These are phyloP conservation scores for Patellifolia procumbens DNA, from an alignment of 179 eudicot genomes.

Conservation along the genomic window DNA sequence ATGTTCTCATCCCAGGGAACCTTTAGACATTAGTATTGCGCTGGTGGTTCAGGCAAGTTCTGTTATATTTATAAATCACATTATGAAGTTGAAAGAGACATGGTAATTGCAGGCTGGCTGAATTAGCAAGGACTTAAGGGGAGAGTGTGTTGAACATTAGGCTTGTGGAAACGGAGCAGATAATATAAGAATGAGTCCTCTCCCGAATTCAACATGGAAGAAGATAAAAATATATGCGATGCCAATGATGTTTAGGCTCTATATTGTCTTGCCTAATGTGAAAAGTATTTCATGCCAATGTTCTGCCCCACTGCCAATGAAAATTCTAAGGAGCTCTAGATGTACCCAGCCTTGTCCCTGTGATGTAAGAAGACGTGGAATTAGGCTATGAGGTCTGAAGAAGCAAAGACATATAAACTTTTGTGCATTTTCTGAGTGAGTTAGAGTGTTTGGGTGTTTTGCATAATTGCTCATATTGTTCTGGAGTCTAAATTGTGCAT, in stretches of 20 bases:
- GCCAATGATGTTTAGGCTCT: not conserved
- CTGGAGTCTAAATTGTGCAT: not conserved
- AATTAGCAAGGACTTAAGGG: not conserved
- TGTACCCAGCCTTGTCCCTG: not conserved
- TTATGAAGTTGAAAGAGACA: no score
- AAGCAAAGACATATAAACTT: not conserved
- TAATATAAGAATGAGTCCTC: not conserved
- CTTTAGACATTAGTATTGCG: not conserved
- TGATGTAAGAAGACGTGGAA: not conserved
- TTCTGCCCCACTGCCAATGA: not conserved
- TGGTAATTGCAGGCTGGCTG: slow-evolving; percentile 9
- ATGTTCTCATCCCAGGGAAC: not conserved
- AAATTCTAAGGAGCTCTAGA: not conserved
- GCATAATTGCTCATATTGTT: not conserved
- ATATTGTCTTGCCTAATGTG: not conserved
- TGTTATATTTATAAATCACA: no score
- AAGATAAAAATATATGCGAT: not conserved
- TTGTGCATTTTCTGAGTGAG: not conserved
- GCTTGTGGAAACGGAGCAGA: slow-evolving; percentile 2
- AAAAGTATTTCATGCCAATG: not conserved
- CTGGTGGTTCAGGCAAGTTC: not conserved
- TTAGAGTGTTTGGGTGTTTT: not conserved
- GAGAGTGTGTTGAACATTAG: not conserved
- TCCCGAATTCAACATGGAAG: not conserved
- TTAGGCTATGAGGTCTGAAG: not conserved